Percentiles rank a stretch among this genome's conserved stretches.
Conservation (phyloP, 2,329 filamentous ascomycete genomes). For the Aphanoascus verrucosus region DNA sequence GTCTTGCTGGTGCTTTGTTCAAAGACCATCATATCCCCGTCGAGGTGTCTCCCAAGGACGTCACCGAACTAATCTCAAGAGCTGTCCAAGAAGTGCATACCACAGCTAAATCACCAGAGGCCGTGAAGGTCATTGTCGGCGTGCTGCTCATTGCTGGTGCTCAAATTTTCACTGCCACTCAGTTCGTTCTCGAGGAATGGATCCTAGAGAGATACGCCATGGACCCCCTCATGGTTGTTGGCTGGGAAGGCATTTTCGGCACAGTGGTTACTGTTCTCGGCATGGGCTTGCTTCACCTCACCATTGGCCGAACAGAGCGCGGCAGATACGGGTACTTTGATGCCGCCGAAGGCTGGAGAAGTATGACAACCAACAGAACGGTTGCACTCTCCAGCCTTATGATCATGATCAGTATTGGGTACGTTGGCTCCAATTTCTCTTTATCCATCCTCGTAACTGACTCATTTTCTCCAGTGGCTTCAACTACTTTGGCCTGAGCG, state of each 20-base stretch:
- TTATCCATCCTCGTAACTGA: not conserved
- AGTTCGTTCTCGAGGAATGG: constrained; percentile 93
- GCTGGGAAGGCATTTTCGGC: constrained; percentile 92
- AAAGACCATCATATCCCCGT: constrained; percentile 45
- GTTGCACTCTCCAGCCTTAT: constrained; percentile 69
- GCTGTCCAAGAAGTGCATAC: constrained; percentile 35
- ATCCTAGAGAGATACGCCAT: constrained; percentile 70
- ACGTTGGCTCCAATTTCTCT: constrained; percentile 30
- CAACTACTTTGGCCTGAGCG: constrained; percentile 95
- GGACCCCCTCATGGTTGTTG: constrained; percentile 82
- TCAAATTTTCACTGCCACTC: constrained; percentile 91
- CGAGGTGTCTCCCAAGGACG: constrained; percentile 19
- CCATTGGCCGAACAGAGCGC: constrained; percentile 61
- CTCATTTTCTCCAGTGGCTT: constrained; percentile 56
- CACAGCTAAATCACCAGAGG: constrained; percentile 42
- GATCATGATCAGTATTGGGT: constrained; percentile 98
- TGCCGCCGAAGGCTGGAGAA: constrained; percentile 68
- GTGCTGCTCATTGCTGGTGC: constrained; percentile 85
- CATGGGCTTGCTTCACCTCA: constrained; percentile 70
- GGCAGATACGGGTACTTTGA: constrained; percentile 83
- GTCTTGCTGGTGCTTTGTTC: constrained; percentile 74
- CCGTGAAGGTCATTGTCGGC: constrained; percentile 64
- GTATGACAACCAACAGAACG: constrained; percentile 61
- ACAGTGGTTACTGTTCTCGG: constrained; percentile 65
- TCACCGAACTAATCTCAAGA: constrained; percentile 25